phyloP scores from a whole-genome alignment of 805 yeast genomes.

The Geotrichum ghanense region DNA sequence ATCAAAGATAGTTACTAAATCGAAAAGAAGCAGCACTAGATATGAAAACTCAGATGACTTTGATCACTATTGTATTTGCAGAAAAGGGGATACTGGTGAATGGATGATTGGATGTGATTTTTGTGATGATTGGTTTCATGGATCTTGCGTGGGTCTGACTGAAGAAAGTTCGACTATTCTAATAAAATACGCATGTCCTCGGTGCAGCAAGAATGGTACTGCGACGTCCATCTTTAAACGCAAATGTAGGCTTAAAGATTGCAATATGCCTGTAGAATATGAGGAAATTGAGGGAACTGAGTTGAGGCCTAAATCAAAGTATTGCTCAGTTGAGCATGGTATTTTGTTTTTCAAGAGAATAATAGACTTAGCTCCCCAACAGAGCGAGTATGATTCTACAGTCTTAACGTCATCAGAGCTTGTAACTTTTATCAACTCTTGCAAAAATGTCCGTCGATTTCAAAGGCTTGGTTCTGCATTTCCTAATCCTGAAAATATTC shows the following conservation, averaged over 20 bases:
- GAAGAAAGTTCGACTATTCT: conserved; percentile 42
- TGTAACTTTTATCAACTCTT: conserved; percentile 6
- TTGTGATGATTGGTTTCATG: conserved; percentile 93
- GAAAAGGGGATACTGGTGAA: conserved; percentile 66
- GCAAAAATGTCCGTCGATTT: conserved; percentile 6
- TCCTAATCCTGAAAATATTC: not conserved
- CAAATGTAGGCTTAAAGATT: conserved; percentile 52
- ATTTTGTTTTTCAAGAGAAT: conserved; percentile 21
- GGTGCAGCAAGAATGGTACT: conserved; percentile 32
- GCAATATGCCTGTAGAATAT: conserved; percentile 41
- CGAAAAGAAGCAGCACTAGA: not conserved
- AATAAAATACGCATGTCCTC: conserved; percentile 57
- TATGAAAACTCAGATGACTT: not conserved
- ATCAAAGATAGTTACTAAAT: not conserved
- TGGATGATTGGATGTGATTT: conserved; percentile 93
- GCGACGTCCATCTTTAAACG: conserved; percentile 53
- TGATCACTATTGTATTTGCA: conserved; percentile 57
- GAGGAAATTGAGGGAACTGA: conserved; percentile 5
- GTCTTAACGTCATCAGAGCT: conserved; percentile 11
- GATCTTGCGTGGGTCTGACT: conserved; percentile 57
- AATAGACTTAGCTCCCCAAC: conserved; percentile 5
- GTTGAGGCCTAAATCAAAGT: conserved; percentile 37
- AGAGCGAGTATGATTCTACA: conserved; percentile 3
- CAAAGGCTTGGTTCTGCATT: conserved; percentile 6
- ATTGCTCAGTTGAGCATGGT: conserved; percentile 71